Conservation (phyloP, 139 green algal genomes). For the Pedinophyceae sp. region DNA sequence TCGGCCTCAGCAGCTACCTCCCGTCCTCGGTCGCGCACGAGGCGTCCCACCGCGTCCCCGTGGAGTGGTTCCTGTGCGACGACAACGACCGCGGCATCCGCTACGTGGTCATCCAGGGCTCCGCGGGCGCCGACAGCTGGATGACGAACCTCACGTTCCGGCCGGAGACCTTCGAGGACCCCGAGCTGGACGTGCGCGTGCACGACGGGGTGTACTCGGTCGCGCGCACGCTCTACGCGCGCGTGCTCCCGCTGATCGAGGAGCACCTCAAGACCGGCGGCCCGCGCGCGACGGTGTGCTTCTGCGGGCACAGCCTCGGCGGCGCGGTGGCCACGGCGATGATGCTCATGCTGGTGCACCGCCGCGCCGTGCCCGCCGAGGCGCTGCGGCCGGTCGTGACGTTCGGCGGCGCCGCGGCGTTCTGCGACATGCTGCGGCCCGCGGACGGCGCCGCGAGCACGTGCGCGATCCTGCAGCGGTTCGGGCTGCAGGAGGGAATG, state of each 20-base stretch:
- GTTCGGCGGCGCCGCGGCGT: conserved; percentile 4
- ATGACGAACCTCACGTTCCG: conserved; percentile 85
- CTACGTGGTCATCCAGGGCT: conserved; percentile 59
- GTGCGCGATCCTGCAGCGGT: conserved; percentile 7
- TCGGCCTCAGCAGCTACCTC: too few relatives aligned
- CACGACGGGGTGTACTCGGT: conserved; percentile 87
- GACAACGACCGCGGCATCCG: conserved; percentile 32
- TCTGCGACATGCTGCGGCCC: not conserved
- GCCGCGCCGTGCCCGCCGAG: conserved; percentile 10
- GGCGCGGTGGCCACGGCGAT: conserved; percentile 74
- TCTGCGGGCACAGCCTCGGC: conserved; percentile 87
- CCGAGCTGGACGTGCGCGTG: conserved; percentile 44
- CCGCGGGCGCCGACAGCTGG: too few relatives aligned
- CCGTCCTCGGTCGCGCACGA: too few relatives aligned
- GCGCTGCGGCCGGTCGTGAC: conserved; percentile 9
- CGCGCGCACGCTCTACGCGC: conserved; percentile 64
- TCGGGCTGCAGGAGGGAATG: conserved; percentile 33
- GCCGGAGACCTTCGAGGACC: conserved; percentile 83
- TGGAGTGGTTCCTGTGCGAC: conserved; percentile 71
- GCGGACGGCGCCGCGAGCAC: not conserved
- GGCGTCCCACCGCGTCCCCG: too few relatives aligned
- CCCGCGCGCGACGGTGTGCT: conserved; percentile 48
- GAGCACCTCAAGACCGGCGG: conserved; percentile 52
- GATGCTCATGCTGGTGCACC: conserved; percentile 66
- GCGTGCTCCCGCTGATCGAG: conserved; percentile 71